A percentile compares a stretch with the other conserved stretches of the same genome.
phyloP scores from a whole-genome alignment of 2,329 filamentous ascomycete species.

The Clonostachys rosea region DNA sequence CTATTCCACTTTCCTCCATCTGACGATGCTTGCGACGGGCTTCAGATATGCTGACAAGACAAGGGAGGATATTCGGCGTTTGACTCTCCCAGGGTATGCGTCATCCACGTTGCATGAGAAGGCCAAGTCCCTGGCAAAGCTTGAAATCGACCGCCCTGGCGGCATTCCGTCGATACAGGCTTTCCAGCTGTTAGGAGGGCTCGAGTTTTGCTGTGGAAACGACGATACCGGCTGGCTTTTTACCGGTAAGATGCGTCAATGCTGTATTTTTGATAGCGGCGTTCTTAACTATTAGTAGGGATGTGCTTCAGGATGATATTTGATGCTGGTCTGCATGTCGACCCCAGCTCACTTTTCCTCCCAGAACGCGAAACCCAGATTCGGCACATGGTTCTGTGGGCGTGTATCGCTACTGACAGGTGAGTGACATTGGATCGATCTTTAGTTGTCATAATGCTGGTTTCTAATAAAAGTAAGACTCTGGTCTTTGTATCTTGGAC shows the following conservation, averaged over 20 bases:
- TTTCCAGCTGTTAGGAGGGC: slow-evolving; percentile 6
- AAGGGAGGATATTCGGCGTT: slow-evolving; percentile 4
- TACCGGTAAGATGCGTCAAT: background rate
- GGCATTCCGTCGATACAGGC: slow-evolving; percentile 10
- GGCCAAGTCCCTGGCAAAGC: slow-evolving; percentile 7
- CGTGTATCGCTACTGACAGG: slow-evolving; percentile 6
- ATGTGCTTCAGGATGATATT: slow-evolving; percentile 9
- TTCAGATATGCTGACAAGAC: slow-evolving; percentile 8
- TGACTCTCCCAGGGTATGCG: slow-evolving; percentile 5
- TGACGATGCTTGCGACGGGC: slow-evolving; percentile 7
- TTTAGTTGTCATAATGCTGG: too few species aligned
- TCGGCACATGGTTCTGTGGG: slow-evolving; percentile 8
- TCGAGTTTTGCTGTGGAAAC: slow-evolving; percentile 9
- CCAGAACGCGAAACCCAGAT: slow-evolving; percentile 6
- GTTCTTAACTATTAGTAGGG: background rate
- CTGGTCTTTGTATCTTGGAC: slow-evolving; percentile 9
- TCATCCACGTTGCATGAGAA: slow-evolving; percentile 8
- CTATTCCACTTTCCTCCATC: slow-evolving; percentile 8
- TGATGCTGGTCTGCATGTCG: slow-evolving; percentile 9
- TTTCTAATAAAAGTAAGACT: background rate
- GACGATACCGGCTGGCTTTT: slow-evolving; percentile 10
- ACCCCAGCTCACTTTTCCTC: slow-evolving; percentile 3
- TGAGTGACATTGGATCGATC: background rate
- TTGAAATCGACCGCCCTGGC: slow-evolving; percentile 7
- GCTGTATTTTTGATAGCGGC: background rate